A percentile compares a stretch with the other conserved stretches of the same genome.
Conservation (phyloP, 2,329 filamentous ascomycete genomes). For the Diaporthe capsici region DNA sequence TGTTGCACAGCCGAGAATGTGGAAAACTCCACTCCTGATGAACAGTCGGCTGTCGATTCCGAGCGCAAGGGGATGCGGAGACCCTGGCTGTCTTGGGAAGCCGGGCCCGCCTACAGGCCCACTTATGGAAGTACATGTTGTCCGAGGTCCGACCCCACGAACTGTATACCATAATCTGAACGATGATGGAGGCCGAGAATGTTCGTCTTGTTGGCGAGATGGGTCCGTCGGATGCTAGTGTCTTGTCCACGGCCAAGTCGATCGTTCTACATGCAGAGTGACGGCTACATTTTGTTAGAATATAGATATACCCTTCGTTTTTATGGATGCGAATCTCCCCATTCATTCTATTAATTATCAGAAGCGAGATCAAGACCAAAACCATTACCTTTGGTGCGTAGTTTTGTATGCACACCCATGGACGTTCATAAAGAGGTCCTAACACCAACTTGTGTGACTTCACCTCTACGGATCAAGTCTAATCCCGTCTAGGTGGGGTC, state of each 20-base stretch:
- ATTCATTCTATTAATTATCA: no score
- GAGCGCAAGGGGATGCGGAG: background rate
- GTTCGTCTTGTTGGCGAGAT: background rate
- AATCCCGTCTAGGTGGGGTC: background rate
- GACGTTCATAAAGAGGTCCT: background rate
- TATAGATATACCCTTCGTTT: no score
- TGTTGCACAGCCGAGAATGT: background rate
- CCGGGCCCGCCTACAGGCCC: background rate
- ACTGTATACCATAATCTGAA: background rate
- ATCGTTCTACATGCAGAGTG: background rate
- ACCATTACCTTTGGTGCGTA: background rate
- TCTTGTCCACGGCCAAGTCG: background rate
- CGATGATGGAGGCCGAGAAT: background rate
- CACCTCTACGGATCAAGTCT: background rate
- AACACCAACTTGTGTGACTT: background rate
- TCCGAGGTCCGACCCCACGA: conserved; percentile 14
- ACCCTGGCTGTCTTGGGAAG: conserved; percentile 3
- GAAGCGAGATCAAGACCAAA: background rate
- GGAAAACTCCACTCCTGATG: background rate
- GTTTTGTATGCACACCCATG: background rate
- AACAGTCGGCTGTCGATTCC: background rate
- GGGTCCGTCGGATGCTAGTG: background rate
- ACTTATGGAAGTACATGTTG: background rate
- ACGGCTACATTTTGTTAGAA: background rate
- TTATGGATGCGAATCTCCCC: no score